Evolutionary conservation across 768 basidiomycete genomes (phyloP).

Genomic region (Rhodotorula babjevae): DNA sequence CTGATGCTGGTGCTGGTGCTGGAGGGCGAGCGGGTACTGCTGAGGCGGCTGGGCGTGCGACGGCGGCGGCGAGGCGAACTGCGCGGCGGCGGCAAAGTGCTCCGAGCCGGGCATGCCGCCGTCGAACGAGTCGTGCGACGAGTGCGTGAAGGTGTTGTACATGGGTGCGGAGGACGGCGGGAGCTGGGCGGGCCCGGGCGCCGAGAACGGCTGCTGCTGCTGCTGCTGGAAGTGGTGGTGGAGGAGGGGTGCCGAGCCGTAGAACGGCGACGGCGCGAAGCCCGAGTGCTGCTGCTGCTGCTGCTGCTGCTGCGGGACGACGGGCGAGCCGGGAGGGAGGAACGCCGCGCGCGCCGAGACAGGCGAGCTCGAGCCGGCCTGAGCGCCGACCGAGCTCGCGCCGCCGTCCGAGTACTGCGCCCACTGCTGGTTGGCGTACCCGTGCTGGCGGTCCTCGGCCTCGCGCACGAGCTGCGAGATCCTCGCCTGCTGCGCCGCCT

Average conservation of each 20-base stretch:
- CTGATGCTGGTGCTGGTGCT: background rate
- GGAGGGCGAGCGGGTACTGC: background rate
- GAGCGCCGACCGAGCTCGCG: background rate
- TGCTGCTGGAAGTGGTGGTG: background rate
- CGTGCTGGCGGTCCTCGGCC: background rate
- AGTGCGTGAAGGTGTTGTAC: background rate
- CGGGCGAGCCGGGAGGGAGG: background rate
- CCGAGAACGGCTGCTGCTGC: background rate
- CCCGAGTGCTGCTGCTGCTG: background rate
- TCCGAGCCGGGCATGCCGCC: background rate
- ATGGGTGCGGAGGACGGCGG: background rate
- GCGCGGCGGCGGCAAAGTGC: background rate
- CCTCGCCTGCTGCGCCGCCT: background rate
- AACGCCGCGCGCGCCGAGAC: background rate
- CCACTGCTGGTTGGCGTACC: background rate
- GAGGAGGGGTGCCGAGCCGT: background rate
- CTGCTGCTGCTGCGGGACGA: background rate
- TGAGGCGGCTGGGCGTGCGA: background rate
- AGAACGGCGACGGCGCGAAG: background rate
- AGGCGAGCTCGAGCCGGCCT: slow-evolving; percentile 8
- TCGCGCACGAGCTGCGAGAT: slow-evolving; percentile 8
- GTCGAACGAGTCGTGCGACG: slow-evolving; percentile 2
- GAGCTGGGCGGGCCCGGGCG: background rate
- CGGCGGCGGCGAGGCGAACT: background rate
- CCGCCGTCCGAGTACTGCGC: background rate